phyloP scores from a whole-genome alignment of 2,329 filamentous ascomycete genomes.

The Paecilomyces sp. region DNA sequence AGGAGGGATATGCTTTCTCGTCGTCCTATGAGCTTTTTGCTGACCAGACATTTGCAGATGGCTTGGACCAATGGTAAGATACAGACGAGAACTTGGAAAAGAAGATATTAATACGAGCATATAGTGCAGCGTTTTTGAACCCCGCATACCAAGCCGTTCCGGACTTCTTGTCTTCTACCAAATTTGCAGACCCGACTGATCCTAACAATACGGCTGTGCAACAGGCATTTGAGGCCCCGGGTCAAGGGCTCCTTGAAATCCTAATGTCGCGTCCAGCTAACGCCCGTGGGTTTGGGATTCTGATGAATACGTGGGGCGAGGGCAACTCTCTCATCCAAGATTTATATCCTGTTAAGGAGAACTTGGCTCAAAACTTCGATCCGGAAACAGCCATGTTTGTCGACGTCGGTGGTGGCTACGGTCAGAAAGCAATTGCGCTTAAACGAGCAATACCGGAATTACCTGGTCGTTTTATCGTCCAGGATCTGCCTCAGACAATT shows the following conservation, averaged over 20 bases:
- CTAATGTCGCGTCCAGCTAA: not conserved
- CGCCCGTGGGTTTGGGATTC: conserved; percentile 37
- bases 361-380: not conserved
- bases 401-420: not conserved
- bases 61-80: not conserved
- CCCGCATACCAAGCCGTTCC: not conserved
- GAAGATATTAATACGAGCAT: not conserved
- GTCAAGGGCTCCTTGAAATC: not conserved
- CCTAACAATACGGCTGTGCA: not conserved
- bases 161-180: not conserved
- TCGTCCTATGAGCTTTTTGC: not conserved
- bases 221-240: not conserved
- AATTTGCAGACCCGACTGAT: not conserved
- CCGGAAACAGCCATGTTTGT: conserved; percentile 1
- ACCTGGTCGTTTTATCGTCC: not conserved
- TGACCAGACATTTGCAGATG: not conserved
- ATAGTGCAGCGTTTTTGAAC: not conserved
- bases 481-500: not conserved
- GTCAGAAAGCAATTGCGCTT: conserved; percentile 1
- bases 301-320: conserved; percentile 30
- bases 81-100: not conserved
- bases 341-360: not conserved
- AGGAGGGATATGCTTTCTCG: not conserved
- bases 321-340: not conserved
- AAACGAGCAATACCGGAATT: not conserved